These are phyloP conservation scores for Fusarium verrucosum DNA, from an alignment of 2,329 filamentous ascomycete species.

Conservation along the genomic window DNA sequence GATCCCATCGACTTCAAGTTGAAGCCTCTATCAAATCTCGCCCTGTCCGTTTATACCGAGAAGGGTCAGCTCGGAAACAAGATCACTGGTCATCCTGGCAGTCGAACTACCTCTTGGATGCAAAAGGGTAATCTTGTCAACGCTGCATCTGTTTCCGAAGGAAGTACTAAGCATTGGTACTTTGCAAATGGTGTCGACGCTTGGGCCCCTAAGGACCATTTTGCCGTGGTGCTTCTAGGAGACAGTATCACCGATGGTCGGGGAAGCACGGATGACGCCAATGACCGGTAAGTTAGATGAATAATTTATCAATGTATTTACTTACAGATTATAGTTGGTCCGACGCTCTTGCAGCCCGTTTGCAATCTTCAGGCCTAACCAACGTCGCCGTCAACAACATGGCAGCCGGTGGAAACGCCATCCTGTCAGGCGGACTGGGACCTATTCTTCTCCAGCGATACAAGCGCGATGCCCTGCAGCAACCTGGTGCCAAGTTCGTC, in stretches of 20 bases:
- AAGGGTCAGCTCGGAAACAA: slow-evolving; percentile 17
- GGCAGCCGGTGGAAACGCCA: slow-evolving; percentile 29
- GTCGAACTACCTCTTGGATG: slow-evolving; percentile 33
- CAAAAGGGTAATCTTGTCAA: slow-evolving; percentile 21
- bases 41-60: slow-evolving; percentile 24
- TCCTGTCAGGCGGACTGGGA: slow-evolving; percentile 21
- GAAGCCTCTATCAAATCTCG: slow-evolving; percentile 17
- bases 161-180: slow-evolving; percentile 30
- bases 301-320: rapidly evolving
- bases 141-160: slow-evolving; percentile 19
- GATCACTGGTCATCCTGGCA: slow-evolving; percentile 29
- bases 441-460: slow-evolving; percentile 26
- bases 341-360: slow-evolving; percentile 15
- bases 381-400: slow-evolving; percentile 33
- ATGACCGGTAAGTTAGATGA: slow-evolving; percentile 2
- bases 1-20: slow-evolving; percentile 25
- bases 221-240: slow-evolving; percentile 24
- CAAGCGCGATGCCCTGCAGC: slow-evolving; percentile 21
- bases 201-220: slow-evolving; percentile 20
- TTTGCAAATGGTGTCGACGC: slow-evolving; percentile 22
- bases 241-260: slow-evolving; percentile 32
- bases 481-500: slow-evolving; percentile 16
- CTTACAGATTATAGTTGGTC: slow-evolving; percentile 14
- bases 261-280: slow-evolving; percentile 26
- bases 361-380: slow-evolving; percentile 8